Percentiles rank a stretch among this genome's conserved stretches.
Conservation (phyloP, 2,329 filamentous ascomycete genomes). For the Cadophora sp. region DNA sequence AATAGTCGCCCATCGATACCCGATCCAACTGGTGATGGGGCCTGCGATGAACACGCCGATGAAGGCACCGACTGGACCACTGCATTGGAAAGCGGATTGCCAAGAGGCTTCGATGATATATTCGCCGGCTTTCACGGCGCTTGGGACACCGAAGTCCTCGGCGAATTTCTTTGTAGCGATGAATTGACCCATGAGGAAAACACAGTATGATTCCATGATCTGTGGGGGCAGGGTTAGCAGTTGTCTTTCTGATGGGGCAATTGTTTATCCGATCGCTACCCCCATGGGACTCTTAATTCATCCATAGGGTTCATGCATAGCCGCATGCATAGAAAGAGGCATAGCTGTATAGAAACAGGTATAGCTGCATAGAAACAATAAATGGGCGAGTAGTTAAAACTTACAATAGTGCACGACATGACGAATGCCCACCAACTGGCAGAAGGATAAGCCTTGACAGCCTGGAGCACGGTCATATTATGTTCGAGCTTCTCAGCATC, state of each 20-base stretch:
- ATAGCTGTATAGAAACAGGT: background rate
- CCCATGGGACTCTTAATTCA: too few relatives aligned
- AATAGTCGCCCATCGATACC: slow-evolving; percentile 66
- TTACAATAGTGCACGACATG: slow-evolving; percentile 51
- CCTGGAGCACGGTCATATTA: slow-evolving; percentile 55
- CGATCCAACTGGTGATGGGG: slow-evolving; percentile 62
- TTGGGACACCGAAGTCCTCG: slow-evolving; percentile 53
- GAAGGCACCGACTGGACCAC: slow-evolving; percentile 65
- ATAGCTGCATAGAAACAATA: background rate
- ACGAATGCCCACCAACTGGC: slow-evolving; percentile 62
- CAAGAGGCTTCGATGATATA: slow-evolving; percentile 58
- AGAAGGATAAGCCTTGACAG: slow-evolving; percentile 59
- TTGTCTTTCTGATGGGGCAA: background rate
- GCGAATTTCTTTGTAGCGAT: slow-evolving; percentile 58
- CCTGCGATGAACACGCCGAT: slow-evolving; percentile 66
- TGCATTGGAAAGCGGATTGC: slow-evolving; percentile 63
- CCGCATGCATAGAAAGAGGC: too few relatives aligned
- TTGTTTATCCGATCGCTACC: too few relatives aligned
- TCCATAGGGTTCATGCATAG: too few relatives aligned
- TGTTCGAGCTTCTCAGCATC: slow-evolving; percentile 63
- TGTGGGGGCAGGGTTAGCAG: slow-evolving; percentile 41
- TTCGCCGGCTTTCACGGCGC: slow-evolving; percentile 32
- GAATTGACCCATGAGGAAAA: slow-evolving; percentile 67
- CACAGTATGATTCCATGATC: slow-evolving; percentile 70
- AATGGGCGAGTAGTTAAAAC: too few relatives aligned